A percentile compares a stretch with the other conserved stretches of the same genome.
Evolutionary conservation across 1,284 basidiomycete genomes (phyloP).

Genomic region (Ceratobasidium sp.): DNA sequence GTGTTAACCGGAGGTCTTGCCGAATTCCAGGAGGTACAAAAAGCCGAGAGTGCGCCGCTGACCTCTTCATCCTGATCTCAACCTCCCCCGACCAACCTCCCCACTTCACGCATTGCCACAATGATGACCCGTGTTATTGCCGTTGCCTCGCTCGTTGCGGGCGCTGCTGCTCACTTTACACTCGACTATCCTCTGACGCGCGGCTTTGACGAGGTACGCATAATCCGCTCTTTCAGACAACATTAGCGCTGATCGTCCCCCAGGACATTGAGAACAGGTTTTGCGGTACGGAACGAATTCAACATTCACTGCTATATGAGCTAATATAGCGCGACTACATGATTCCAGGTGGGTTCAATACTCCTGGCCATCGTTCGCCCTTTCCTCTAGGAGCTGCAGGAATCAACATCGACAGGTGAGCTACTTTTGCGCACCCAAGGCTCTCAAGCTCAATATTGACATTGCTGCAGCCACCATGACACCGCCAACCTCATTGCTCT

Average conservation of each 20-base stretch:
- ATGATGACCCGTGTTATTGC: conserved; percentile 30
- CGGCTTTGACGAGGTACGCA: conserved; percentile 48
- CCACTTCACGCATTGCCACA: conserved; percentile 1
- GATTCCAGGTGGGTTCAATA: conserved; percentile 63
- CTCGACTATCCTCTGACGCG: conserved; percentile 55
- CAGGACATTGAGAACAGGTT: conserved; percentile 66
- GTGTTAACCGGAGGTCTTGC: conserved; percentile 3
- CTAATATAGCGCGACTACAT: background rate
- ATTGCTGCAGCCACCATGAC: conserved; percentile 47
- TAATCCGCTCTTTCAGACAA: background rate
- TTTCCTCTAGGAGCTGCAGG: conserved; percentile 71
- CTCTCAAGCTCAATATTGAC: background rate
- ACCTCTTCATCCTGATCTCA: conserved; percentile 14
- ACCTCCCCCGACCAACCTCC: background rate
- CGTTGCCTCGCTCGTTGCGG: conserved; percentile 18
- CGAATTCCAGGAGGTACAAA: conserved; percentile 33
- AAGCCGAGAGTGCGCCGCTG: background rate
- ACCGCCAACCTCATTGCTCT: conserved; percentile 59
- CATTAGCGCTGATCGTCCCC: background rate
- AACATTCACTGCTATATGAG: too few species aligned
- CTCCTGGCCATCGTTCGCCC: conserved; percentile 60
- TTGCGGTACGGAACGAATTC: conserved; percentile 59
- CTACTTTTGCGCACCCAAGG: conserved; percentile 60
- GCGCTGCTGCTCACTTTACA: conserved; percentile 57
- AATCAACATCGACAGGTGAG: conserved; percentile 68